phyloP scores from a whole-genome alignment of 2,329 filamentous ascomycete genomes.

The Domatiomyces catenatus region DNA sequence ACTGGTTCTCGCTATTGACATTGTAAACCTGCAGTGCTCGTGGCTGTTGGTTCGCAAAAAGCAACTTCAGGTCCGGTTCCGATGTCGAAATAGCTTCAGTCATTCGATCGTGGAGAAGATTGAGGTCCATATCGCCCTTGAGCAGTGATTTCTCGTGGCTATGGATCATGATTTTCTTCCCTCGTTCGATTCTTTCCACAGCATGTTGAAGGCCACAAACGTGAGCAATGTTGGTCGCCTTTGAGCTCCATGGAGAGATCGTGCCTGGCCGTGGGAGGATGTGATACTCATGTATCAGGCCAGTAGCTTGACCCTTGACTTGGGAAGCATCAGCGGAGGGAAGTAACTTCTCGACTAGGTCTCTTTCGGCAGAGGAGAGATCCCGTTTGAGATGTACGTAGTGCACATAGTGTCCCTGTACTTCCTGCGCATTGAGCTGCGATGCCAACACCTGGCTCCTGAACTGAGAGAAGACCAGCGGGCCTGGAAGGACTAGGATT shows the following conservation, averaged over 20 bases:
- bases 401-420: conserved; percentile 40
- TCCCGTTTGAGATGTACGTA: conserved; percentile 46
- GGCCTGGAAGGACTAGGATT: conserved; percentile 12
- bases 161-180: conserved; percentile 56
- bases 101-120: conserved; percentile 84
- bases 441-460: conserved; percentile 29
- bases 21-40: conserved; percentile 58
- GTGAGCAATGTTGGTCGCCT: conserved; percentile 83
- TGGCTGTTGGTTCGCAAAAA: conserved; percentile 60
- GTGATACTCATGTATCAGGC: conserved; percentile 45
- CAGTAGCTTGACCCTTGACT: conserved; percentile 30
- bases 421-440: conserved; percentile 28
- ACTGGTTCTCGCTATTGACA: conserved; percentile 49
- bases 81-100: conserved; percentile 62
- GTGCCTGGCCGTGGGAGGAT: conserved; percentile 65
- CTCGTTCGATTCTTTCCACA: conserved; percentile 69
- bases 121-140: conserved; percentile 31
- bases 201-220: conserved; percentile 68
- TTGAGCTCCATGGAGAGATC: conserved; percentile 92
- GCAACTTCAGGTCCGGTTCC: conserved; percentile 53
- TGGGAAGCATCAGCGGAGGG: conserved; percentile 40
- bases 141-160: conserved; percentile 39
- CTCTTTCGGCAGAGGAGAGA: conserved; percentile 32
- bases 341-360: conserved; percentile 43
- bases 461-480: conserved; percentile 29